These are phyloP conservation scores for Eragrostis tef DNA, from an alignment of 202 grass and related monocot genomes.

Conservation along the genomic window DNA sequence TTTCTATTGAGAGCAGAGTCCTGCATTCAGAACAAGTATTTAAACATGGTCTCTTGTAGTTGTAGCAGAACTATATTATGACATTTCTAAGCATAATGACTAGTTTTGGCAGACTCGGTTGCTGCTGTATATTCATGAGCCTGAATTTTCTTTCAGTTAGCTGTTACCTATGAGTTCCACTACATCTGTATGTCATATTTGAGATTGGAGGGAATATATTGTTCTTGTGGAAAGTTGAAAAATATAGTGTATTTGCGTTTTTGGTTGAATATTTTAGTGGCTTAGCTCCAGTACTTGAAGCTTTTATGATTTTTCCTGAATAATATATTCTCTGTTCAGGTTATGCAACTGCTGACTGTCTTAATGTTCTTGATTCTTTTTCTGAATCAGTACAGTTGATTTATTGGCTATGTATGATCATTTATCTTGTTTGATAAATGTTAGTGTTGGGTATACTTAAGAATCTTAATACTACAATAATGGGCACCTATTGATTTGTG, in stretches of 20 bases:
- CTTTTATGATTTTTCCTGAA: no score
- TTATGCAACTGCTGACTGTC: neutral
- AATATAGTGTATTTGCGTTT: neutral
- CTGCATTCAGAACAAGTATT: neutral
- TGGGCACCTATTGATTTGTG: neutral
- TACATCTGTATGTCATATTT: no score
- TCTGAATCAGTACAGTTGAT: neutral
- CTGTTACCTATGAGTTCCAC: neutral
- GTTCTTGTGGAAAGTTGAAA: no score
- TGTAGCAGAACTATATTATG: neutral
- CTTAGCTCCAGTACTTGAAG: neutral
- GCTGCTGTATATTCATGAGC: no score
- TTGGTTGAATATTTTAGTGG: neutral
- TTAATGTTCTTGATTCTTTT: neutral
- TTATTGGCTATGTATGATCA: neutral
- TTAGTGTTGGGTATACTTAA: neutral
- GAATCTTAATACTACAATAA: neutral
- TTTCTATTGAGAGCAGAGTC: no score
- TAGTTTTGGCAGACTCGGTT: neutral
- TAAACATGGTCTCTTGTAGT: neutral
- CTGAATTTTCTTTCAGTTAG: neutral
- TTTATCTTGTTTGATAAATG: neutral
- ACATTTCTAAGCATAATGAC: neutral
- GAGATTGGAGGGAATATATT: no score
- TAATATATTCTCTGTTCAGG: no score